phyloP scores from a whole-genome alignment of 2,329 filamentous ascomycete genomes.

The Myriangium duriaei region DNA sequence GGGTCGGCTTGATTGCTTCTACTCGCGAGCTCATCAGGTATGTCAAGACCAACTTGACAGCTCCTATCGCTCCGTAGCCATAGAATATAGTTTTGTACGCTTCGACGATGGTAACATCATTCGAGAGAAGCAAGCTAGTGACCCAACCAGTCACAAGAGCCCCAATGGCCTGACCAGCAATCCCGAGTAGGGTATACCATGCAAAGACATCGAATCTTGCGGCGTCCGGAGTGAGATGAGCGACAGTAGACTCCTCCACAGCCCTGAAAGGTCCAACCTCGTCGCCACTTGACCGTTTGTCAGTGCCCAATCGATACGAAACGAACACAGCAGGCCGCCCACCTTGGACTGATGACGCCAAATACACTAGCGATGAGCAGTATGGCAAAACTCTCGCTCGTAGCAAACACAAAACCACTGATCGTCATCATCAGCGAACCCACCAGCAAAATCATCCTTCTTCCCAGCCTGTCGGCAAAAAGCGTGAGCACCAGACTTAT shows the following conservation, averaged over 20 bases:
- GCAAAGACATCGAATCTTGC: constrained; percentile 19
- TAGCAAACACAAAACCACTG: constrained; percentile 20
- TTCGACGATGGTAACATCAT: constrained; percentile 26
- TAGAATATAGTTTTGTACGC: constrained; percentile 31
- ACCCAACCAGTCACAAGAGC: constrained; percentile 25
- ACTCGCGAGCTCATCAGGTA: constrained; percentile 32
- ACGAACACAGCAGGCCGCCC: too few relatives aligned
- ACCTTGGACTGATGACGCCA: constrained; percentile 19
- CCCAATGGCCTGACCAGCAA: constrained; percentile 18
- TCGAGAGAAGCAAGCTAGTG: constrained; percentile 22
- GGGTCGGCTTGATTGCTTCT: constrained; percentile 10
- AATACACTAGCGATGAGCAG: constrained; percentile 21
- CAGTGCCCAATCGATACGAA: too few relatives aligned
- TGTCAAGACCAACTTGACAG: constrained; percentile 26
- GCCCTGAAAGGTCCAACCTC: constrained; percentile 26
- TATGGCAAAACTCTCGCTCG: constrained; percentile 17
- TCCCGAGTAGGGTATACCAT: constrained; percentile 20
- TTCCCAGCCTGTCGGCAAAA: constrained; percentile 20
- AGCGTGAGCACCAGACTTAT: constrained; percentile 21
- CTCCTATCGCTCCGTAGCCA: constrained; percentile 30
- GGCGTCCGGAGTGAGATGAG: constrained; percentile 17
- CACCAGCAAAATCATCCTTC: constrained; percentile 18
- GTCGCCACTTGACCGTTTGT: constrained; percentile 18
- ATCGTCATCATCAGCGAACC: constrained; percentile 20
- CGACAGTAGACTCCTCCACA: constrained; percentile 23